Evolutionary conservation across 345 rosid species (phyloP), one percentile per base, ranked within the genome.

Genomic region (Salix udensis): DNA sequence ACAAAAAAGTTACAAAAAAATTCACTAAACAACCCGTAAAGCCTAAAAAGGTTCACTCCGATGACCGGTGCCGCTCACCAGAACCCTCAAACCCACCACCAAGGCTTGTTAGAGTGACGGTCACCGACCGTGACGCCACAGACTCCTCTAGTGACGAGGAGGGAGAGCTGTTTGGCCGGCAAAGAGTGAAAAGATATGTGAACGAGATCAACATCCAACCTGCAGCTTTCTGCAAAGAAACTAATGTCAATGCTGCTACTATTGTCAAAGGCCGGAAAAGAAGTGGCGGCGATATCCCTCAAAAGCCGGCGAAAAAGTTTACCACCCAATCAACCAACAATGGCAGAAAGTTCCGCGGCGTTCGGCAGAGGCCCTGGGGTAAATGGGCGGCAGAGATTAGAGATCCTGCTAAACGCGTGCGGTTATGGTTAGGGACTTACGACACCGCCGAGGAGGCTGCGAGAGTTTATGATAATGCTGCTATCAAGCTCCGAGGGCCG

Each of bases 371-470:
- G 79, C 98, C 98, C 0, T 94, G 98, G 98, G 98, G 98, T 0
- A 94, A 94, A 85, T 94, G 97, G 97, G 98, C 98, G 3, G 98
- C 98, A 8, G 98, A 94, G 91, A 94, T 94, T 80, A 86, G 98
- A n/a, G 98, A 94, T 89, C 98, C 98, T 0, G 90, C 81, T n/a
- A 85, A 84, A 68, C 91, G 94, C 6, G 90, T 85, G 24, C 83
- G 98, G 83, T 79, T 95, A 16, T 95, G 98, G 98, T 78, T 95
- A 23, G 98, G 98, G 4, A 94, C 98, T 34, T 94, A 86, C 31
- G 86, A 89, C 24, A 94, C 98, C 1, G 97, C 98, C 2, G 98
- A 95, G 75, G 98, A 95, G 83, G 98, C 98, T 6, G 98, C 98
- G 18, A 85, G 88, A 70, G 98, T 93, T 26, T 95, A 95, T 23